Percentiles rank a stretch among this genome's conserved stretches.
Conservation (phyloP, 805 yeast species). For the Candida pini region DNA sequence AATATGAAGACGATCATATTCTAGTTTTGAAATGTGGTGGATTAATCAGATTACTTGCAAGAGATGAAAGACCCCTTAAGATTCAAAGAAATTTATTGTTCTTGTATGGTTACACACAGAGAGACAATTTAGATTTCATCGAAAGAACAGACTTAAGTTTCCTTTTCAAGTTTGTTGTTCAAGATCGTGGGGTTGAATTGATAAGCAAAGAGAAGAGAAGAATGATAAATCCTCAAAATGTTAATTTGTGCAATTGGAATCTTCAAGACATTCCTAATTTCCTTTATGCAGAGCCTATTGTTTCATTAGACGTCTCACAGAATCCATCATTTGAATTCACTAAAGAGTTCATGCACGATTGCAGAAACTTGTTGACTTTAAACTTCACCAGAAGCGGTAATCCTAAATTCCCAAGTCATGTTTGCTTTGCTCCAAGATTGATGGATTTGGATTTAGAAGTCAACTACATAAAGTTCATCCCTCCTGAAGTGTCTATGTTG, state of each 20-base stretch:
- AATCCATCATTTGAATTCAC: conserved; percentile 86
- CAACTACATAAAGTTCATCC: conserved; percentile 64
- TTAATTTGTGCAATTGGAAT: conserved; percentile 65
- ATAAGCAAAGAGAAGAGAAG: conserved; percentile 27
- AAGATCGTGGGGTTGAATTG: conserved; percentile 51
- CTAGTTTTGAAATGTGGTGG: conserved; percentile 73
- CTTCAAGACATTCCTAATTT: conserved; percentile 81
- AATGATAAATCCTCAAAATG: conserved; percentile 62
- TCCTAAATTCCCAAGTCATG: conserved; percentile 65
- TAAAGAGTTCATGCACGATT: conserved; percentile 74
- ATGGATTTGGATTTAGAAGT: conserved; percentile 68
- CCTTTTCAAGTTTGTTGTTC: conserved; percentile 75
- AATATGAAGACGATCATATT: conserved; percentile 65
- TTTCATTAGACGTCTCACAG: conserved; percentile 73
- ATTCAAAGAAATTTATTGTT: conserved; percentile 69
- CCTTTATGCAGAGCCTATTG: conserved; percentile 76
- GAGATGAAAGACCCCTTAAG: conserved; percentile 69
- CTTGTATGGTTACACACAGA: conserved; percentile 71
- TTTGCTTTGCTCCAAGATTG: conserved; percentile 63
- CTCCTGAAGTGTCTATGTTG: conserved; percentile 50
- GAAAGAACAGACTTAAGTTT: conserved; percentile 83
- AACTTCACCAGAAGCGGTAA: conserved; percentile 70
- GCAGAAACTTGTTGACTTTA: conserved; percentile 62
- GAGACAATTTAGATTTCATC: conserved; percentile 70
- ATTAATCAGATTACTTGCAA: conserved; percentile 63